phyloP scores from a whole-genome alignment of 1,284 basidiomycete genomes.

The Erythrobasidium hasegawianum region DNA sequence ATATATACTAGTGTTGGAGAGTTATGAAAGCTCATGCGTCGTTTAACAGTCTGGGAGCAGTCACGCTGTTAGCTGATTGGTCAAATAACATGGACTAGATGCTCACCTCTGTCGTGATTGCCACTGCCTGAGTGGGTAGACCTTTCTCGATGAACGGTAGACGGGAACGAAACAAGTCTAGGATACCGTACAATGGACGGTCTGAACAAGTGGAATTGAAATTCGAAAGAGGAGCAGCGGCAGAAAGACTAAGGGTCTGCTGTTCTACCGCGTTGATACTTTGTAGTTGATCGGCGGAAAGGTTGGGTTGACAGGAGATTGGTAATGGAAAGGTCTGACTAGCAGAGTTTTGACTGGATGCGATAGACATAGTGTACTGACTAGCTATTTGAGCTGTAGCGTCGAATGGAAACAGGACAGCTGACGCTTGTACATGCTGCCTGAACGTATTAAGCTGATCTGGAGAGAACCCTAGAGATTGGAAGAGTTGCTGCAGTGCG shows the following conservation, averaged over 20 bases:
- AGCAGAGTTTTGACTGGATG: neutral
- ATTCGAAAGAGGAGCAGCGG: neutral
- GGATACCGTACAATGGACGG: conserved; percentile 36
- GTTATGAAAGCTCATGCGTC: conserved; percentile 32
- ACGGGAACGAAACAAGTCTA: conserved; percentile 34
- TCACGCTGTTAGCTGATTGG: neutral
- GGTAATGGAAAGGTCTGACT: conserved; percentile 32
- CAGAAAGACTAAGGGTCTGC: conserved; percentile 25
- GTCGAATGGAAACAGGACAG: conserved; percentile 35
- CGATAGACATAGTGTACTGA: neutral
- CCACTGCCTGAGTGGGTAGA: conserved; percentile 22
- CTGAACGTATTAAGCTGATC: conserved; percentile 32
- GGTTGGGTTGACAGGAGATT: conserved; percentile 13
- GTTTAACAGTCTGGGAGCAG: neutral
- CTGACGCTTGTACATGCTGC: conserved; percentile 5
- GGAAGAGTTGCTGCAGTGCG: conserved; percentile 35
- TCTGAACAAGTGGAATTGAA: neutral
- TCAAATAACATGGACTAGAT: too few species aligned
- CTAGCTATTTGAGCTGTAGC: neutral
- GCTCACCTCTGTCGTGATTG: conserved; percentile 19
- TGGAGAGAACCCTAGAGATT: conserved; percentile 3
- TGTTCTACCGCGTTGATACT: conserved; percentile 32
- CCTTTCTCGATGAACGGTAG: conserved; percentile 19
- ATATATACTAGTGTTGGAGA: conserved; percentile 21
- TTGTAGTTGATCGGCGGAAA: neutral